A percentile compares a stretch with the other conserved stretches of the same genome.
phyloP scores from a whole-genome alignment of 208 protist species.

The Wallacemonas sp. region DNA sequence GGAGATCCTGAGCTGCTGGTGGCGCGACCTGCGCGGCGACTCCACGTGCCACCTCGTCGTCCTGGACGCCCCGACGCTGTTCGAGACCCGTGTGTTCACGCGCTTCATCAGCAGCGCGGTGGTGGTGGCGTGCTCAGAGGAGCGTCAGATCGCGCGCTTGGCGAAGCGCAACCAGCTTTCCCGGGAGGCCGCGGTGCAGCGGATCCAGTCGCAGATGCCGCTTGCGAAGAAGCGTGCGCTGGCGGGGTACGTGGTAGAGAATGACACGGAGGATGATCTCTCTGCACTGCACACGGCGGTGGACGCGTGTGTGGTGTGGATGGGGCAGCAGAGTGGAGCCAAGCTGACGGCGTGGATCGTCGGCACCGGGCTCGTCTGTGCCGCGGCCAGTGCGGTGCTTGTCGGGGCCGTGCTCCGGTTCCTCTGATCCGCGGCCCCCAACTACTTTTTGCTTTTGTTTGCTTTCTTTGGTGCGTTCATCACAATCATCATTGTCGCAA shows the following conservation, averaged over 20 bases:
- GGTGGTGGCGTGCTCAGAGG: slow-evolving; percentile 70
- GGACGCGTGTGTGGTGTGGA: slow-evolving; percentile 59
- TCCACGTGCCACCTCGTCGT: slow-evolving; percentile 51
- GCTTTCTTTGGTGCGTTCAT: slow-evolving; percentile 7
- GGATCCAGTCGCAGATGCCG: slow-evolving; percentile 82
- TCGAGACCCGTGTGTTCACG: slow-evolving; percentile 80
- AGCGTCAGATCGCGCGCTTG: slow-evolving; percentile 67
- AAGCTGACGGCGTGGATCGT: slow-evolving; percentile 37
- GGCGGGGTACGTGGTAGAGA: slow-evolving; percentile 79
- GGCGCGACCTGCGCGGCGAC: slow-evolving; percentile 34
- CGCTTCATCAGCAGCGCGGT: slow-evolving; percentile 66
- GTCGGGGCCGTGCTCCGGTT: slow-evolving; percentile 5
- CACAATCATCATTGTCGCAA: too few relatives aligned
- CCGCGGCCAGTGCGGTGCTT: slow-evolving; percentile 11
- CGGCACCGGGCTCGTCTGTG: slow-evolving; percentile 14
- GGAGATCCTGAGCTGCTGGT: slow-evolving; percentile 60
- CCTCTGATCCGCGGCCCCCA: too few relatives aligned
- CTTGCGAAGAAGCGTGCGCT: slow-evolving; percentile 56
- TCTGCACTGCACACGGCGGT: slow-evolving; percentile 32
- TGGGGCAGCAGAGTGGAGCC: slow-evolving; percentile 43
- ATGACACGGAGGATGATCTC: slow-evolving; percentile 45
- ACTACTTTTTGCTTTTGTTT: neutral
- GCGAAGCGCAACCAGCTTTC: slow-evolving; percentile 47
- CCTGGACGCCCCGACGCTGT: slow-evolving; percentile 87
- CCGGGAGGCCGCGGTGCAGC: slow-evolving; percentile 46